A percentile compares a stretch with the other conserved stretches of the same genome.
phyloP scores from a whole-genome alignment of 495 filamentous ascomycete species.

The Hypoxylon subgilvum region DNA sequence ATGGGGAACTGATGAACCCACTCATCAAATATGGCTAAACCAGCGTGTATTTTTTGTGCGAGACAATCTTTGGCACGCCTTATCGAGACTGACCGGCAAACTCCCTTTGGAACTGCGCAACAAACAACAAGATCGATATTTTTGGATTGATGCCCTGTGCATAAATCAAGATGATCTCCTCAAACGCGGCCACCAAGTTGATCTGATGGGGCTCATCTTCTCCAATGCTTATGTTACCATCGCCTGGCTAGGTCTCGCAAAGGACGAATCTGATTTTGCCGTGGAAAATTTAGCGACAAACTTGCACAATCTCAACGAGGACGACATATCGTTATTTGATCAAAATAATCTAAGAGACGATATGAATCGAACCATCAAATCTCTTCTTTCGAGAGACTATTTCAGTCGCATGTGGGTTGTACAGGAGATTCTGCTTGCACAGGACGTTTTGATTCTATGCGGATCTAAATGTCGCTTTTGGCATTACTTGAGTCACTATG shows the following conservation, averaged over 20 bases:
- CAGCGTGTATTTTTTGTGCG: not conserved
- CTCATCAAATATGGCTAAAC: not conserved
- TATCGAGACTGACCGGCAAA: not conserved
- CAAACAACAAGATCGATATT: not conserved
- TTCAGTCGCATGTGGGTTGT: not conserved
- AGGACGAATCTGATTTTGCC: not conserved
- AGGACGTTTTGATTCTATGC: not conserved
- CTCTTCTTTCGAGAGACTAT: not conserved
- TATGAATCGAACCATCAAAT: not conserved
- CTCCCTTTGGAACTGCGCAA: not conserved
- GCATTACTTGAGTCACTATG: not conserved
- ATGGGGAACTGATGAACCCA: not conserved
- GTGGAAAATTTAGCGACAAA: not conserved
- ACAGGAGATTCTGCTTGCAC: not conserved
- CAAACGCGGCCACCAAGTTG: slow-evolving; percentile 12
- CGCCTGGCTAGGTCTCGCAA: slow-evolving; percentile 10
- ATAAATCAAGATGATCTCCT: not conserved
- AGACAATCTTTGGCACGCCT: not conserved
- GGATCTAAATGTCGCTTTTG: not conserved
- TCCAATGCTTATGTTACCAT: not conserved
- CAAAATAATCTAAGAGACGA: not conserved
- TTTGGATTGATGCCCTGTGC: slow-evolving; percentile 3
- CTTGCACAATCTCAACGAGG: not conserved
- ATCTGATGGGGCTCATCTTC: slow-evolving; percentile 19
- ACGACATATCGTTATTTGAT: not conserved